Base-by-base conservation (phyloP, 805 yeast genomes). In the Nakazawaea anatomiae region DNA sequence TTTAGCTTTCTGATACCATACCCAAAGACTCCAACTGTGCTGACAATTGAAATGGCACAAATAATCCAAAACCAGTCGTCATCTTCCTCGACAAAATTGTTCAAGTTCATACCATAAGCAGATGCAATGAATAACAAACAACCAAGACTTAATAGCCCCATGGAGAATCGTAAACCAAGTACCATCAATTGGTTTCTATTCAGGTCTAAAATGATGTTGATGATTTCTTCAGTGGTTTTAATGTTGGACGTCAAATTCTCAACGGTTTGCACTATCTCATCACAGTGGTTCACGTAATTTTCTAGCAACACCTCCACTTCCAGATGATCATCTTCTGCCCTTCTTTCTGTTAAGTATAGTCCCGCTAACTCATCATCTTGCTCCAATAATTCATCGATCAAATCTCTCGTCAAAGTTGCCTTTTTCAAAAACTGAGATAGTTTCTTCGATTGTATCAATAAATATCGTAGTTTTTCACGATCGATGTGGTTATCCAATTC, bases 61-160 rank as follows among this genome's bases (percentile, higher is more conserved):
- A 84, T 76, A 1, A 81, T 63, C 4, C 65, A 63, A 62, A 89
- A 87, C 34, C 97, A 97, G 55, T 76, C 75, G 50, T 78, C 76
- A 1, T 82, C 71, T 51, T 90, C 96, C 64, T 94, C 99, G 27
- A 94, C 83, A 62, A 87, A 90, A 67, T 92, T 94, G 61, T 87
- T 89, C 64, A 94, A 71, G 67, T 94, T 94, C 99, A 94, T 94
- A 36, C 99, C 99, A 66, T 91, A 94, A 9, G 89, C 71, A 0
- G 97, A 86, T 1, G 96, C 94, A 12, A 89, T 64, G 57, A 87
- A 88, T 44, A 95, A 71, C 1, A 94, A 85, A 12, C 84, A 79
- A 2, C 96, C 96, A 60, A 91, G 71, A 4, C 96, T 85, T 36
- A 94, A 70, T 51, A 95, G 74, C 0, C 96, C 94, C 29, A 89